These are phyloP conservation scores for Entomortierella parvispora DNA, from an alignment of 192 early-diverging fungal genomes.

Conservation along the genomic window DNA sequence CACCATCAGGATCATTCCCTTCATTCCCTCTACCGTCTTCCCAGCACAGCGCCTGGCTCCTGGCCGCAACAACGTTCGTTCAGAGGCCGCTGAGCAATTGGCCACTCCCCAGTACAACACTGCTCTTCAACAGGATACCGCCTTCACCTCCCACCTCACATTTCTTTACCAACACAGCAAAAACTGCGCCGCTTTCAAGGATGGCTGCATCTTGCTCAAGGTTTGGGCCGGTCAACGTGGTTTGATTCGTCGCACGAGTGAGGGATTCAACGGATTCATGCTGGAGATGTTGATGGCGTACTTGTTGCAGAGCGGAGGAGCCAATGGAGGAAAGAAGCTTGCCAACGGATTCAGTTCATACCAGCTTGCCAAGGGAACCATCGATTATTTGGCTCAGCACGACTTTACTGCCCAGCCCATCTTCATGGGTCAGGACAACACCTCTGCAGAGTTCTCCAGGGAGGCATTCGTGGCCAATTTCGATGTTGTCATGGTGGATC, in stretches of 20 bases:
- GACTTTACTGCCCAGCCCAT: slow-evolving; percentile 73
- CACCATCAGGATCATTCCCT: slow-evolving; percentile 84
- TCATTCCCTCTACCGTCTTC: slow-evolving; percentile 71
- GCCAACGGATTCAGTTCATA: slow-evolving; percentile 80
- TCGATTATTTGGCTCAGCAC: slow-evolving; percentile 84
- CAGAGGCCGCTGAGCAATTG: slow-evolving; percentile 53
- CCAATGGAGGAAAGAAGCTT: slow-evolving; percentile 69
- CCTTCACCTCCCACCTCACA: slow-evolving; percentile 78
- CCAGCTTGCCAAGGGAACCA: slow-evolving; percentile 85
- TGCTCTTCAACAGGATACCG: slow-evolving; percentile 79
- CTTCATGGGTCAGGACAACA: slow-evolving; percentile 73
- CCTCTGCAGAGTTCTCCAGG: slow-evolving; percentile 67
- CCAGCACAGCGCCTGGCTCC: slow-evolving; percentile 78
- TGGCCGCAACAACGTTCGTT: slow-evolving; percentile 83
- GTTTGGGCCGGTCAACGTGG: slow-evolving; percentile 89
- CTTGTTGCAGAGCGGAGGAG: slow-evolving; percentile 72
- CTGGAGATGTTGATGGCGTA: slow-evolving; percentile 90
- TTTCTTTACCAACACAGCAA: slow-evolving; percentile 80
- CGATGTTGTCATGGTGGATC: slow-evolving; percentile 89
- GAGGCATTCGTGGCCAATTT: slow-evolving; percentile 69
- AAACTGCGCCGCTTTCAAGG: slow-evolving; percentile 78
- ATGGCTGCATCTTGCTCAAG: slow-evolving; percentile 82
- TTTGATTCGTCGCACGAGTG: slow-evolving; percentile 52
- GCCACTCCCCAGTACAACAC: slow-evolving; percentile 94
- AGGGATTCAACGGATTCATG: slow-evolving; percentile 80